A percentile compares a stretch with the other conserved stretches of the same genome.
Evolutionary conservation across 2,329 filamentous ascomycete genomes (phyloP).

Genomic region (Apiospora aurea): DNA sequence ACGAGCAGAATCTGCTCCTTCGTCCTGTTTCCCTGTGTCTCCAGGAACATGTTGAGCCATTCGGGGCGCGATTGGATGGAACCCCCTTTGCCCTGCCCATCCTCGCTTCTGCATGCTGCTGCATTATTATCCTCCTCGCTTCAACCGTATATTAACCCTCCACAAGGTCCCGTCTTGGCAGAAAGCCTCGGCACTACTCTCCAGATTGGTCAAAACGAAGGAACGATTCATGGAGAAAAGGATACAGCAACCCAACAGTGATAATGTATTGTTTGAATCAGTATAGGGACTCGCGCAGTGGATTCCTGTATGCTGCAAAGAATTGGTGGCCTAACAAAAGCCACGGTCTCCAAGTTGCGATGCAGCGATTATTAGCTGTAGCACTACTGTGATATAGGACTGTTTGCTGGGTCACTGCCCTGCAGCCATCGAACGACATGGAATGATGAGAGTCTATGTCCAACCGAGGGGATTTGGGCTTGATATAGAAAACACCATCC

Average conservation of each 20-base stretch:
- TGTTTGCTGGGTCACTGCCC: background rate
- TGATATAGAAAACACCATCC: background rate
- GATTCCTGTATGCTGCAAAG: background rate
- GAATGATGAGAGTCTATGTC: background rate
- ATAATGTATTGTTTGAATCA: background rate
- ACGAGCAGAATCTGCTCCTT: background rate
- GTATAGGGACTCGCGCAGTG: background rate
- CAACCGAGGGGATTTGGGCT: background rate
- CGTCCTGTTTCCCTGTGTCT: background rate
- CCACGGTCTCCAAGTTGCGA: background rate
- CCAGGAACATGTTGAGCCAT: background rate
- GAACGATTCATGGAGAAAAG: background rate
- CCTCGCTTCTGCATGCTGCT: slow-evolving; percentile 17
- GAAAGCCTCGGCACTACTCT: background rate
- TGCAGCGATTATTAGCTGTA: background rate
- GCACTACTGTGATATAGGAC: background rate
- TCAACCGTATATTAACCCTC: slow-evolving; percentile 19
- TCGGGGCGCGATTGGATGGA: background rate
- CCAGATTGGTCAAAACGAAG: background rate
- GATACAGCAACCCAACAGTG: background rate
- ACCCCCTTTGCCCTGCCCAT: background rate
- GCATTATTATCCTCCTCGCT: slow-evolving; percentile 13
- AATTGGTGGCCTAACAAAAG: background rate
- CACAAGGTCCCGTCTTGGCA: slow-evolving; percentile 12
- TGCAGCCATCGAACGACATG: slow-evolving; percentile 6